These are phyloP conservation scores for Alternaria sp. DNA, from an alignment of 2,329 filamentous ascomycete genomes.

Conservation along the genomic window DNA sequence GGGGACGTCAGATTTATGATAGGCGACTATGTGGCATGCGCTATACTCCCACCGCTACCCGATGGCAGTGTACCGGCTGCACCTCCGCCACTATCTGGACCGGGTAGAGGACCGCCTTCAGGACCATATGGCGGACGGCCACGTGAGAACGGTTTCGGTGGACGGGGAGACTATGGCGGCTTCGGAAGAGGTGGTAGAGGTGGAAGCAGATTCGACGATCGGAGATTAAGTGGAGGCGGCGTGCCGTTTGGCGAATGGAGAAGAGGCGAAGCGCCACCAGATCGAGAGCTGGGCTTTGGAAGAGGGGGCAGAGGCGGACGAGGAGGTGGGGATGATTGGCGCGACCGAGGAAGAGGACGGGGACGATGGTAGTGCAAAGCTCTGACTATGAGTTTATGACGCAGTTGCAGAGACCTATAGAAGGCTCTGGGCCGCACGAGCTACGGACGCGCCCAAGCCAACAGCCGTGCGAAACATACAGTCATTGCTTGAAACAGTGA, in stretches of 20 bases:
- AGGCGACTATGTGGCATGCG: slow-evolving; percentile 86
- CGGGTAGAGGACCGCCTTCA: slow-evolving; percentile 35
- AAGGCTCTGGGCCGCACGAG: not conserved
- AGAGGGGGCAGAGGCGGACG: slow-evolving; percentile 48
- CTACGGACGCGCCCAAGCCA: too few species aligned
- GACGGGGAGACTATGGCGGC: slow-evolving; percentile 34
- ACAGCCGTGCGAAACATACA: not conserved
- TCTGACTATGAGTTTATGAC: too few species aligned
- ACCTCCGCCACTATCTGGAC: slow-evolving; percentile 54
- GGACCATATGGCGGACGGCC: slow-evolving; percentile 36
- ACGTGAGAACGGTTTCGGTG: slow-evolving; percentile 41
- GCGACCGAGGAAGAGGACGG: slow-evolving; percentile 44
- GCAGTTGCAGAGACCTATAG: not conserved
- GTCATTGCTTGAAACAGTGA: not conserved
- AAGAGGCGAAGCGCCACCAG: slow-evolving; percentile 68
- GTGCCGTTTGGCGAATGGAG: slow-evolving; percentile 69
- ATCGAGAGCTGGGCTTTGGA: slow-evolving; percentile 46
- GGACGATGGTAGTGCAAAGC: slow-evolving; percentile 35
- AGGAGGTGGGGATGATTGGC: slow-evolving; percentile 36
- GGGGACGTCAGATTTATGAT: slow-evolving; percentile 81
- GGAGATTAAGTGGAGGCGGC: slow-evolving; percentile 49
- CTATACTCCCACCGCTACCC: slow-evolving; percentile 74
- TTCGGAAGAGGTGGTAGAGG: slow-evolving; percentile 48
- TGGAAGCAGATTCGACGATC: slow-evolving; percentile 39
- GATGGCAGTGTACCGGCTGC: slow-evolving; percentile 75